Conservation (phyloP, 495 filamentous ascomycete genomes). For the Hypoxylon cercidicola region DNA sequence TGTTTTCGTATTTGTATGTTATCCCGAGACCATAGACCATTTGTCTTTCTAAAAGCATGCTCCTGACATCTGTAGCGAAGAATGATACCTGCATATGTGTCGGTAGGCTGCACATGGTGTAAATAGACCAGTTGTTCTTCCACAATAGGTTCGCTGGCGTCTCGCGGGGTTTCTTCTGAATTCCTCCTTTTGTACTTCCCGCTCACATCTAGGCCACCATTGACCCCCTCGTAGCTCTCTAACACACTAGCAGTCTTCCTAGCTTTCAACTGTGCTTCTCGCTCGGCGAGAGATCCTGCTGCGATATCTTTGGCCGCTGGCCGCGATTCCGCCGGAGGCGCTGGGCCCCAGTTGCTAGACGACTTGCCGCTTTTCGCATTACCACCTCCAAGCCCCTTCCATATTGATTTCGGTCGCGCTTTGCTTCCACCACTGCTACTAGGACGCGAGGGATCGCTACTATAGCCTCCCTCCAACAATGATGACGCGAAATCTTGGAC, state of each 20-base stretch:
- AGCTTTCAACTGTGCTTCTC: conserved; percentile 59
- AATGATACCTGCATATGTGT: conserved; percentile 89
- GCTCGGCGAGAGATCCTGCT: conserved; percentile 57
- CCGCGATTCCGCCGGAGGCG: conserved; percentile 47
- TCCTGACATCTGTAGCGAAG: conserved; percentile 88
- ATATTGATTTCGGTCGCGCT: conserved; percentile 41
- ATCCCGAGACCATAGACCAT: conserved; percentile 94
- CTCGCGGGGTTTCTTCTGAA: conserved; percentile 59
- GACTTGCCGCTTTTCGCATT: conserved; percentile 28
- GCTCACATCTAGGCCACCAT: conserved; percentile 57
- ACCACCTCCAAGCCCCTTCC: conserved; percentile 44
- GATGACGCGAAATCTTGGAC: conserved; percentile 57
- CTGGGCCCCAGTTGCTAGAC: conserved; percentile 53
- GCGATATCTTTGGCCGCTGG: conserved; percentile 58
- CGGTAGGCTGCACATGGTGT: conserved; percentile 81
- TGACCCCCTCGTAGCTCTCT: conserved; percentile 62
- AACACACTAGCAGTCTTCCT: conserved; percentile 60
- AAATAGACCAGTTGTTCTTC: conserved; percentile 86
- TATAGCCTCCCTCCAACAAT: conserved; percentile 49
- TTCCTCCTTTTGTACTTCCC: conserved; percentile 64
- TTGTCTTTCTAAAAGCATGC: conserved; percentile 82
- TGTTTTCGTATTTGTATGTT: conserved; percentile 83
- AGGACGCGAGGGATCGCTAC: conserved; percentile 46
- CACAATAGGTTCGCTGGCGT: conserved; percentile 54
- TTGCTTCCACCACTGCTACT: conserved; percentile 46